These are phyloP conservation scores for Aspergillus bertholletiae DNA, from an alignment of 495 filamentous ascomycete species.

Conservation along the genomic window DNA sequence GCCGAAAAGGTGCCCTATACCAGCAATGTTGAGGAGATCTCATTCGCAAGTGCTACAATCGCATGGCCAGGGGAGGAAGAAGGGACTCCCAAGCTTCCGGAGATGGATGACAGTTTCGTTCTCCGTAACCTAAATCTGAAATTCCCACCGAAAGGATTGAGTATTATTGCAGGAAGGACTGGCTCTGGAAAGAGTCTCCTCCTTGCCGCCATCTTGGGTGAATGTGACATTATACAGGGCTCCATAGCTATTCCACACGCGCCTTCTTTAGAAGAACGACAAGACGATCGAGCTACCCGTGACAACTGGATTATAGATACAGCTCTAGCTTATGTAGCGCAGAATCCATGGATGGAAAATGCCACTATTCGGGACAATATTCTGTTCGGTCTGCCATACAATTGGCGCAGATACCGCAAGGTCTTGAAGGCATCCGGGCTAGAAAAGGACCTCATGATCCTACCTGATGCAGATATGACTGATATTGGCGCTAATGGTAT, in stretches of 20 bases:
- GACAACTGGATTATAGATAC: conserved; percentile 68
- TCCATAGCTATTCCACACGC: conserved; percentile 41
- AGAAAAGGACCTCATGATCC: conserved; percentile 67
- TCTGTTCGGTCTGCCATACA: conserved; percentile 63
- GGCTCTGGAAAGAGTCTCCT: conserved; percentile 61
- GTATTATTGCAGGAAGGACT: conserved; percentile 50
- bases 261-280: conserved; percentile 31
- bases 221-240: conserved; percentile 47
- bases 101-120: conserved; percentile 55
- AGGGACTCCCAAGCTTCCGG: conserved; percentile 26
- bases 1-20: conserved; percentile 62
- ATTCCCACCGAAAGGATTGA: conserved; percentile 65
- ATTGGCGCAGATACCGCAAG: conserved; percentile 59
- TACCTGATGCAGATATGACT: conserved; percentile 67
- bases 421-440: conserved; percentile 64
- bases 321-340: conserved; percentile 68
- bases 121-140: conserved; percentile 57
- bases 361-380: conserved; percentile 73
- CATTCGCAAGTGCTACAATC: conserved; percentile 66
- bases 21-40: conserved; percentile 51
- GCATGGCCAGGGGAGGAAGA: conserved; percentile 61
- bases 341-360: conserved; percentile 82
- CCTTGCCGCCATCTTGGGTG: conserved; percentile 57
- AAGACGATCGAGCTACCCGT: conserved; percentile 53
- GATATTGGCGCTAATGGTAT: conserved; percentile 79